Evolutionary conservation across 2,329 filamentous ascomycete species (phyloP).

Genomic region (Berkeleyomyces rouxiae): DNA sequence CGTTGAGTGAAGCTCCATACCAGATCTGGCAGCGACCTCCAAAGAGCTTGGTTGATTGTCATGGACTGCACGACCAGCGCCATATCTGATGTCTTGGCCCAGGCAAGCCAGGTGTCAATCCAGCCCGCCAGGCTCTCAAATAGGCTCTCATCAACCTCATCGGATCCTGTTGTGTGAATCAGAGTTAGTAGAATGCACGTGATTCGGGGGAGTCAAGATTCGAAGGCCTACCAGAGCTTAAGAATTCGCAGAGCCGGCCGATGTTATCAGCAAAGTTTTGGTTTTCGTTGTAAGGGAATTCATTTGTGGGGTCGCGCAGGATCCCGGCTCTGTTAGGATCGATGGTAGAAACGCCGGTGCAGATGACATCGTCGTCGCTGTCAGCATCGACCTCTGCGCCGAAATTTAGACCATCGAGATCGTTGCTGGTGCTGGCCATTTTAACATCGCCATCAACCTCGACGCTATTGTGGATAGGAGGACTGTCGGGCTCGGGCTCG

Average conservation of each 20-base stretch:
- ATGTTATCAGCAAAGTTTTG: conserved; percentile 21
- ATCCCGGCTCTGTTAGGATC: conserved; percentile 15
- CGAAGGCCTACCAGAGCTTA: conserved; percentile 19
- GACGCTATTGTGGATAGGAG: not conserved
- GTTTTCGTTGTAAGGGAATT: conserved; percentile 30
- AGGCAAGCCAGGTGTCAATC: conserved; percentile 32
- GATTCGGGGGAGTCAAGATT: conserved; percentile 16
- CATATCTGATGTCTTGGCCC: conserved; percentile 22
- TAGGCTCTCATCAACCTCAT: conserved; percentile 26
- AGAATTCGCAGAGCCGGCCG: conserved; percentile 24
- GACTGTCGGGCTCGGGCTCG: not conserved
- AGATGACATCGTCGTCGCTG: not conserved
- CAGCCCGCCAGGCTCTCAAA: conserved; percentile 31
- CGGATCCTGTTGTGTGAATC: conserved; percentile 22
- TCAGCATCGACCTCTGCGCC: conserved; percentile 14
- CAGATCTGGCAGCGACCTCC: conserved; percentile 35
- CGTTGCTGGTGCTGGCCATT: conserved; percentile 16
- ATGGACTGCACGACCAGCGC: conserved; percentile 27
- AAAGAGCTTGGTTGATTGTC: conserved; percentile 31
- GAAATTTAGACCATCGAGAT: conserved; percentile 21
- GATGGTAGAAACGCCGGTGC: conserved; percentile 10
- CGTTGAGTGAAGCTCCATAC: conserved; percentile 24
- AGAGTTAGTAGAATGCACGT: not conserved
- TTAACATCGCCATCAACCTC: conserved; percentile 15
- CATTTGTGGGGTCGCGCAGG: conserved; percentile 26